Evolutionary conservation across 768 basidiomycete genomes (phyloP).

Genomic region (Boletales sp.): DNA sequence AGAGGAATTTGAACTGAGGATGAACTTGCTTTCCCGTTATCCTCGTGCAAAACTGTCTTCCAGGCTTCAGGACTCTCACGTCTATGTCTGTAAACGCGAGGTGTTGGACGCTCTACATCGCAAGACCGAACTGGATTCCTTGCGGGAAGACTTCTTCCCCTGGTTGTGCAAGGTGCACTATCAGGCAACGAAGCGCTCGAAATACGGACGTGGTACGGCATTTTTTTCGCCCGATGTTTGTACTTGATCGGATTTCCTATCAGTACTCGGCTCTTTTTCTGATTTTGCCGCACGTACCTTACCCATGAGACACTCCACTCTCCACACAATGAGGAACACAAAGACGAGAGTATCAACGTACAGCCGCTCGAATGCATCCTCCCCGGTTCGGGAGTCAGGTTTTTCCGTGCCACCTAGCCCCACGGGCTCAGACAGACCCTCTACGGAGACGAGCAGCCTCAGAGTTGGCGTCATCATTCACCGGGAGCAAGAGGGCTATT

Average conservation of each 20-base stretch:
- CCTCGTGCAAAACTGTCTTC: constrained; percentile 68
- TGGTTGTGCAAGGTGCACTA: constrained; percentile 90
- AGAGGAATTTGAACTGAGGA: constrained; percentile 71
- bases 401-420: constrained; percentile 47
- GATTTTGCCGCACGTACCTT: constrained; percentile 41
- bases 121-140: constrained; percentile 71
- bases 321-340: constrained; percentile 26
- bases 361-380: constrained; percentile 9
- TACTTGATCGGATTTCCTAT: not conserved
- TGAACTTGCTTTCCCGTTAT: constrained; percentile 76
- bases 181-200: constrained; percentile 53
- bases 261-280: constrained; percentile 46
- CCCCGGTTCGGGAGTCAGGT: constrained; percentile 26
- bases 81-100: constrained; percentile 79
- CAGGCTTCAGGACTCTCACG: constrained; percentile 78
- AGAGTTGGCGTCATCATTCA: constrained; percentile 66
- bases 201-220: constrained; percentile 53
- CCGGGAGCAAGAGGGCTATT: constrained; percentile 47
- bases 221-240: not conserved
- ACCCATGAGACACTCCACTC: constrained; percentile 56
- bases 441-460: constrained; percentile 41
- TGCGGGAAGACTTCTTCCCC: constrained; percentile 87
- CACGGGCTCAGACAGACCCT: constrained; percentile 35
- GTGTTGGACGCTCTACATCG: constrained; percentile 69
- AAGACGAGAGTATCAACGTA: constrained; percentile 13